Base-by-base conservation (phyloP, 2,329 filamentous ascomycete species). In the Fusarium paranaense region DNA sequence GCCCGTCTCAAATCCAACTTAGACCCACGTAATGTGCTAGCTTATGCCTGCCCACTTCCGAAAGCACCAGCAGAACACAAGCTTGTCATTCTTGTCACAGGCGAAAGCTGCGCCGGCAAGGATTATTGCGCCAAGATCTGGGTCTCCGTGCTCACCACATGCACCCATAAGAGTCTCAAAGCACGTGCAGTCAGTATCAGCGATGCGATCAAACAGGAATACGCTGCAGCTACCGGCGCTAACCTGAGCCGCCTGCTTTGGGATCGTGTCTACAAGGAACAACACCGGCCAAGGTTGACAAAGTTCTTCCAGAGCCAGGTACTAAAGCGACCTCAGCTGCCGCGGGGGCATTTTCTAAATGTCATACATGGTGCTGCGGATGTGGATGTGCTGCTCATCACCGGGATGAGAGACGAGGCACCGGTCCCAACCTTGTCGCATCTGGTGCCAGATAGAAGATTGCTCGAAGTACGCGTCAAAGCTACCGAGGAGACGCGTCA, bases 261-360 rank as follows among this genome's bases (percentile, higher is more conserved):
- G 0, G 86, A 92, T 69, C 90, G 90, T 66, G 81, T 70, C 30
- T 93, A 92, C 81, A 92, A 92, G 77, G 90, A 92, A 80, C 76
- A 88, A 67, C 89, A 92, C 73, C 86, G 90, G 40, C 66, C 82
- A 76, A 83, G 83, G 0, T 80, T 92, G 80, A 89, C 86, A 3
- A 70, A 60, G 2, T 92, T 89, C 70, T 92, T 86, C 79, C 74
- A 86, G 50, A 66, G 78, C 1, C 87, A 89, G 76, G 76, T 87
- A 50, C 75, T 54, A 27, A 67, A 82, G 75, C 81, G 82, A 50
- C 87, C 88, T 70, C 74, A 56, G 45, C 81, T 92, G n/a, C 87
- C 81, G 71, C 80, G 88, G 71, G 85, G 89, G 65, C 83, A 88
- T 74, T 91, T 91, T 69, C 60, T 87, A 45, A 68, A 83, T 30